A percentile compares a stretch with the other conserved stretches of the same genome.
Conservation (phyloP, 176 grass and related monocot species). For the Avena atlantica region DNA sequence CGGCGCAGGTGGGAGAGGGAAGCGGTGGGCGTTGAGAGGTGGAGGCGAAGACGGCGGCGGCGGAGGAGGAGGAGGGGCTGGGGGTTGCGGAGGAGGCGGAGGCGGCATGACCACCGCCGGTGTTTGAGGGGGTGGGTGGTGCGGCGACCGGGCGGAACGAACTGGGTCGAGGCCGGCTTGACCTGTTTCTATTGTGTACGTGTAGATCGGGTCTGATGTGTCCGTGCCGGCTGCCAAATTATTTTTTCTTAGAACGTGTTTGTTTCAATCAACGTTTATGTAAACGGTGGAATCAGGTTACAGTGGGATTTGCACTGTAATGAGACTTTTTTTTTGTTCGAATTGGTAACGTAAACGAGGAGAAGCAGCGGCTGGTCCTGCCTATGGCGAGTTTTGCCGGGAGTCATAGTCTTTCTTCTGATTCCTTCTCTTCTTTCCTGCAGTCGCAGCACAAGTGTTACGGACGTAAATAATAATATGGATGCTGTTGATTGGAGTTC, state of each 20-base stretch:
- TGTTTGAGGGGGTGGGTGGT: conserved; percentile 42
- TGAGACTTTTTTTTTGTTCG: no score
- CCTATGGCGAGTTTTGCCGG: no score
- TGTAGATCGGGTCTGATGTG: conserved; percentile 3
- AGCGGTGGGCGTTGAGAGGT: conserved; percentile 39
- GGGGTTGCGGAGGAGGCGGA: conserved; percentile 40
- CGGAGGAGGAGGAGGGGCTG: background rate
- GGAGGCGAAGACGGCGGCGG: conserved; percentile 38
- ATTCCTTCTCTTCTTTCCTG: no score
- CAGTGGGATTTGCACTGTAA: no score
- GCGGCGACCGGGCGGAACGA: conserved; percentile 46
- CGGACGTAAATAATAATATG: no score
- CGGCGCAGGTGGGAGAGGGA: conserved; percentile 44
- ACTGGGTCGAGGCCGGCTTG: background rate
- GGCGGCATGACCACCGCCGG: conserved; percentile 63
- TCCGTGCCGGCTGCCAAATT: conserved; percentile 9
- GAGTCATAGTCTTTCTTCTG: no score
- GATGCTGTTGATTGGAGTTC: no score
- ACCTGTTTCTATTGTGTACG: conserved; percentile 4
- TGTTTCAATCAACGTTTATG: no score
- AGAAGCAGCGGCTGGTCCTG: no score
- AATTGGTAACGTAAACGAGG: no score
- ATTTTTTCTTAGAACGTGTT: background rate
- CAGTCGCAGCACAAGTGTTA: no score
- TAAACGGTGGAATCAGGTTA: no score